Conservation (phyloP, 371 early-diverging fungal genomes). For the Rhizopus arrhizus region DNA sequence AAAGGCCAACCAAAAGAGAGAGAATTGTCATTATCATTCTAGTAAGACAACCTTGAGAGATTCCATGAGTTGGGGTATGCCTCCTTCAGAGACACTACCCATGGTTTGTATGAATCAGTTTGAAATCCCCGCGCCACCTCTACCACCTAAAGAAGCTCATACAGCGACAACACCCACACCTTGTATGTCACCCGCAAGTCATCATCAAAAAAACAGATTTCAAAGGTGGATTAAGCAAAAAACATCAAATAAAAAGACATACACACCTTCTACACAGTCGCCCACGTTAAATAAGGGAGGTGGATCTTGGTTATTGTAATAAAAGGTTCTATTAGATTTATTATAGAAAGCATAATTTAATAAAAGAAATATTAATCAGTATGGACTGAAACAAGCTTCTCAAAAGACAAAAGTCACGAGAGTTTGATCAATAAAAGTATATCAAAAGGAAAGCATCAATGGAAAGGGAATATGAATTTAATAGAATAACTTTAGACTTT, state of each 20-base stretch:
- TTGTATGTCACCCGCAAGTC: slow-evolving; percentile 6
- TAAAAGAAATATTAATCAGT: too few relatives aligned
- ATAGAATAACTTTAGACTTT: too few relatives aligned
- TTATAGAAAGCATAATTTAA: too few relatives aligned
- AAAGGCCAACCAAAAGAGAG: slow-evolving; percentile 23
- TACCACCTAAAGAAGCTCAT: slow-evolving; percentile 14
- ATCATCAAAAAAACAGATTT: slow-evolving; percentile 6
- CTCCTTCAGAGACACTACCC: neutral
- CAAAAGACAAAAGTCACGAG: too few relatives aligned
- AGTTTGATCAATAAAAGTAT: too few relatives aligned
- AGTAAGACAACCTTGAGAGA: slow-evolving; percentile 9
- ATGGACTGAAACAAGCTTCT: too few relatives aligned
- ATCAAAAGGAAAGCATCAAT: too few relatives aligned
- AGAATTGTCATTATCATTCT: neutral
- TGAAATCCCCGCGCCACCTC: slow-evolving; percentile 7
- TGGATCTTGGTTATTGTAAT: slow-evolving; percentile 7
- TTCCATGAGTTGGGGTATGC: slow-evolving; percentile 7
- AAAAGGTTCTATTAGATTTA: too few relatives aligned
- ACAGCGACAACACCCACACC: slow-evolving; percentile 15
- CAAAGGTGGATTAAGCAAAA: slow-evolving; percentile 25
- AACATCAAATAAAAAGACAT: neutral
- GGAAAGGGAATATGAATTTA: too few relatives aligned
- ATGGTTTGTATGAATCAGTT: neutral
- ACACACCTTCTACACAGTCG: slow-evolving; percentile 14
- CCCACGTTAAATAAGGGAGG: slow-evolving; percentile 13